phyloP scores from a whole-genome alignment of 257 asterid genomes.

The Eustoma russellianum region DNA sequence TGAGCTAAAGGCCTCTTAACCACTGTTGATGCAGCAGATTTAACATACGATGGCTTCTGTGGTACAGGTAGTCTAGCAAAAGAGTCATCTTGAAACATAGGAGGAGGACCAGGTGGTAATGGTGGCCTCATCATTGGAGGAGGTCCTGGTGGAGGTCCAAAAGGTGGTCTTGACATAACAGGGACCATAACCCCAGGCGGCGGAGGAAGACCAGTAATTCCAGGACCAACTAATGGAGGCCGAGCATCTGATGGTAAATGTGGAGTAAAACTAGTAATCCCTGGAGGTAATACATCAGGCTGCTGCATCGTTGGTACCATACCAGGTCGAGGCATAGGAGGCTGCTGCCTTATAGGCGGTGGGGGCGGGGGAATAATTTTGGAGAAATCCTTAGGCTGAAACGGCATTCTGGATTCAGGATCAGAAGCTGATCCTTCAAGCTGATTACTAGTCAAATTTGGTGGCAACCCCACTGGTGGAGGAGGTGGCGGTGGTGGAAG shows the following conservation, averaged over 20 bases:
- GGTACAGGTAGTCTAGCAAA: conserved; percentile 36
- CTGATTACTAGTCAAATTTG: conserved; percentile 24
- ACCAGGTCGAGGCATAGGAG: conserved; percentile 46
- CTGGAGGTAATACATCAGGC: conserved; percentile 61
- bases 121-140: conserved; percentile 87
- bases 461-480: conserved; percentile 33
- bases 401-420: conserved; percentile 35
- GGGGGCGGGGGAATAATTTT: conserved; percentile 79
- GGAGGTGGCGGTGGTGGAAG: conserved; percentile 72
- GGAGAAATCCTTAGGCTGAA: conserved; percentile 42
- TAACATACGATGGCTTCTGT: conserved; percentile 84
- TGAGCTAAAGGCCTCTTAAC: conserved; percentile 99
- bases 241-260: conserved; percentile 76
- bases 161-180: conserved; percentile 60
- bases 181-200: conserved; percentile 78
- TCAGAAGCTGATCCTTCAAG: conserved; percentile 50
- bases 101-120: conserved; percentile 98
- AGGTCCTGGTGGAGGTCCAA: conserved; percentile 59
- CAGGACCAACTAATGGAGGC: conserved; percentile 39
- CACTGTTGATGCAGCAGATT: conserved; percentile 97
- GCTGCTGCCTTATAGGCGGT: conserved; percentile 57
- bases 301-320: conserved; percentile 43
- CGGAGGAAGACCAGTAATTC: conserved; percentile 57
- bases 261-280: conserved; percentile 55
- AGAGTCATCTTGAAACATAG: conserved; percentile 45